phyloP scores from a whole-genome alignment of 805 yeast species.

The Pichia rugopelliculosa region DNA sequence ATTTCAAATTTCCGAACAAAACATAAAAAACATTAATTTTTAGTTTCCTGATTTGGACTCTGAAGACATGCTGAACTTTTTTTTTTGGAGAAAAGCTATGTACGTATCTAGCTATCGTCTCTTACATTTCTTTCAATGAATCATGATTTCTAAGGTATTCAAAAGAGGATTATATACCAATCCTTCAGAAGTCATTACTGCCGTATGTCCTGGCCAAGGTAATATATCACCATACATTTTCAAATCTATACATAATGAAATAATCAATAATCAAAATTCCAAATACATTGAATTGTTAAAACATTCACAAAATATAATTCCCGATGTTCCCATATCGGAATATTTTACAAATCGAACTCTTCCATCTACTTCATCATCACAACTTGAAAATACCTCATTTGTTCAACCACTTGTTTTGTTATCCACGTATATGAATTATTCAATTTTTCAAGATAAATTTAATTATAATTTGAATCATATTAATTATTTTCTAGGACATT shows the following conservation, averaged over 20 bases:
- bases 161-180: not conserved
- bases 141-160: not conserved
- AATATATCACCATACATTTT: conserved; percentile 13
- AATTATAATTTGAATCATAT: conserved; percentile 15
- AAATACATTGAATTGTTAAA: conserved; percentile 1
- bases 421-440: conserved; percentile 21
- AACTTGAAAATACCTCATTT: conserved; percentile 7
- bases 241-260: conserved; percentile 8
- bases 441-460: conserved; percentile 11
- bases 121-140: not conserved
- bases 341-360: conserved; percentile 11
- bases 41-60: not conserved
- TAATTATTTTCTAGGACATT: conserved; percentile 29
- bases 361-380: not conserved
- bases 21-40: not conserved
- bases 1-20: not conserved
- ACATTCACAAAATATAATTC: not conserved
- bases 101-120: no score
- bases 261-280: not conserved
- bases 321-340: conserved; percentile 14
- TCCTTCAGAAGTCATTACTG: conserved; percentile 3
- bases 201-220: conserved; percentile 30
- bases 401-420: conserved; percentile 14
- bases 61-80: no score
- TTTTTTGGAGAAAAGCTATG: no score